Evolutionary conservation across 805 yeast genomes (phyloP), one percentile per base, ranked within the genome.

Genomic region (Lipomyces japonicus): DNA sequence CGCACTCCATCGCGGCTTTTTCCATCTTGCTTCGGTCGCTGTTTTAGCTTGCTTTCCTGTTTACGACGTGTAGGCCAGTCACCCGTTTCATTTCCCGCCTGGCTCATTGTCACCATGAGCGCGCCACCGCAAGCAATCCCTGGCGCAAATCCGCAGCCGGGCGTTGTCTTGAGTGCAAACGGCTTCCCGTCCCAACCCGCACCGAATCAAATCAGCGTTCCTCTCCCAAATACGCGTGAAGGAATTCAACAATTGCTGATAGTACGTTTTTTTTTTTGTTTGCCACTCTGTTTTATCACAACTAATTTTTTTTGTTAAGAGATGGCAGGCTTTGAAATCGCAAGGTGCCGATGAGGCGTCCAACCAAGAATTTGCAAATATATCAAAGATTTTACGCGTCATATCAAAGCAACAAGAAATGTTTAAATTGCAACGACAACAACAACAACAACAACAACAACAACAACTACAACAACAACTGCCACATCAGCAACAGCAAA

Each of bases 261-360:
- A 24, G 56, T 52, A 25, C 32, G 56, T 44, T 25, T 10, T 25
- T 19, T 5, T 3, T 26, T n/a, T 12, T 30, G 34, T 19, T 26
- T 4, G 16, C 37, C 19, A 7, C 5, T 18, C 37, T 12, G 37
- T 34, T 14, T 7, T 34, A 12, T 42, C 26, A 18, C 19, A 14
- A 14, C 34, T 23, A 24, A 21, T 30, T 32, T 39, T 41, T 30
- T 14, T 22, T 23, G 7, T 50, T 18, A 43, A 73, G 76, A 76
- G 86, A 46, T 80, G 83, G 83, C 78, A 78, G 53, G 75, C 74
- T 56, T 69, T 81, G 50, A 71, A 71, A 45, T 75, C 75, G 45
- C 78, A 73, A 59, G 83, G 82, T n/a, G 84, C 80, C 24, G 75
- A 71, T 48, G 84, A 77, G 14, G 69, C 67, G 12, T 72, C 74